Conservation (phyloP, 768 basidiomycete genomes). For the Suillus fuscotomentosus region DNA sequence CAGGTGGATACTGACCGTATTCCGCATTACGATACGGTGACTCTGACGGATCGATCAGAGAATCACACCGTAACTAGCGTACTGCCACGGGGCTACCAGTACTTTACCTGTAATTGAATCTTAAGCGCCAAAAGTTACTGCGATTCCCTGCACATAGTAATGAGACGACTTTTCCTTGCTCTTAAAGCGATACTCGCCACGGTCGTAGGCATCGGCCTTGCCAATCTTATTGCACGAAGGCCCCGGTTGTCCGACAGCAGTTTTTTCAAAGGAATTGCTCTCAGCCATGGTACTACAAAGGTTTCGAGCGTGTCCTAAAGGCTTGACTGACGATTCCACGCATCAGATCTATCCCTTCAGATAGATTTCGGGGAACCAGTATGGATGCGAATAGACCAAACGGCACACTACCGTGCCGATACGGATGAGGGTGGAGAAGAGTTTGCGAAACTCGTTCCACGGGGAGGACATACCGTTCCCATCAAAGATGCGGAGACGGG, state of each 20-base stretch:
- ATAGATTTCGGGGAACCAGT: slow-evolving; percentile 15
- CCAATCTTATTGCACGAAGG: not conserved
- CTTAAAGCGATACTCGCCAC: not conserved
- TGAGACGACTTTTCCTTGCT: not conserved
- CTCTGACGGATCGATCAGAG: not conserved
- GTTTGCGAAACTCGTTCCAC: slow-evolving; percentile 29
- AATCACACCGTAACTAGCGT: not conserved
- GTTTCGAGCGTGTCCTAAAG: not conserved
- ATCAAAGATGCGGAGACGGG: slow-evolving; percentile 13
- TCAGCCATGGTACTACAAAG: not conserved
- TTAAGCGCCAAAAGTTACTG: not conserved
- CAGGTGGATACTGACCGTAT: no score
- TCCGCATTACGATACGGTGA: not conserved
- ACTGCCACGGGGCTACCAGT: not conserved
- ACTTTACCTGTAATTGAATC: not conserved
- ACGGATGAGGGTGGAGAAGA: slow-evolving; percentile 19
- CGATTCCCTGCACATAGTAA: not conserved
- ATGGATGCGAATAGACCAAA: slow-evolving; percentile 22
- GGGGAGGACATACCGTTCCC: slow-evolving; percentile 29
- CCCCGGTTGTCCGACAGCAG: not conserved
- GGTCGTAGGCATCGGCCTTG: not conserved
- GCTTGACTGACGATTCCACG: not conserved
- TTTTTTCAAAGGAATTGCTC: not conserved
- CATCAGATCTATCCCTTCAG: slow-evolving; percentile 9
- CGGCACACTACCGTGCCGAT: slow-evolving; percentile 19